A percentile compares a stretch with the other conserved stretches of the same genome.
Evolutionary conservation across 495 filamentous ascomycete genomes (phyloP).

Genomic region (Penicillium lividum): DNA sequence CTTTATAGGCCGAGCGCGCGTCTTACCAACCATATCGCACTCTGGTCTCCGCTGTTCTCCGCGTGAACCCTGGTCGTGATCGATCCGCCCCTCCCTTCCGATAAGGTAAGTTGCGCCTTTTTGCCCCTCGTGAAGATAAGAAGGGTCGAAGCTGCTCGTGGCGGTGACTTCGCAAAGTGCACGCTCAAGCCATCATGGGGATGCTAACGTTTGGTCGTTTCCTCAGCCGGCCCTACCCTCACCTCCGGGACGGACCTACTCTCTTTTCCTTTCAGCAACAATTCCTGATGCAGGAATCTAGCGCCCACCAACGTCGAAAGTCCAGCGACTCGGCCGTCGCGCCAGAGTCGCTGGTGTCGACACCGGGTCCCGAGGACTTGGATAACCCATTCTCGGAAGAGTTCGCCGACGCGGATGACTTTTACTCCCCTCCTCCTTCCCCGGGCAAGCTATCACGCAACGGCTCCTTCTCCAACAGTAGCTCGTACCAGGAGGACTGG

Average conservation of each 20-base stretch:
- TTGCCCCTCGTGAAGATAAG: slow-evolving; percentile 11
- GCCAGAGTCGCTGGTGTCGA: slow-evolving; percentile 31
- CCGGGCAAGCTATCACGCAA: slow-evolving; percentile 61
- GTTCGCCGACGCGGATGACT: slow-evolving; percentile 37
- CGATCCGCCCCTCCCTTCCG: slow-evolving; percentile 6
- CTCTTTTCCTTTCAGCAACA: slow-evolving; percentile 48
- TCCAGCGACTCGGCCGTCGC: slow-evolving; percentile 25
- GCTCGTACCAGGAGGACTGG: slow-evolving; percentile 85
- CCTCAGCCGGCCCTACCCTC: slow-evolving; percentile 43
- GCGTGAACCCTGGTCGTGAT: slow-evolving; percentile 20
- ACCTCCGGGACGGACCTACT: slow-evolving; percentile 42
- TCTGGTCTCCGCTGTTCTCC: slow-evolving; percentile 9
- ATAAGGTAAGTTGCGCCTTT: slow-evolving; percentile 18
- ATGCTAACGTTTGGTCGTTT: slow-evolving; percentile 50
- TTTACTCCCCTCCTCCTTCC: slow-evolving; percentile 36
- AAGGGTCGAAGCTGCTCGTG: slow-evolving; percentile 1
- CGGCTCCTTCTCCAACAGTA: slow-evolving; percentile 73
- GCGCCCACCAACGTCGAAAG: slow-evolving; percentile 26
- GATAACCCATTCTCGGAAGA: slow-evolving; percentile 27
- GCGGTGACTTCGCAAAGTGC: slow-evolving; percentile 1
- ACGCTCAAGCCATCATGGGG: slow-evolving; percentile 28
- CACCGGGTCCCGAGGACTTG: slow-evolving; percentile 15
- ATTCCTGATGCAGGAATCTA: slow-evolving; percentile 42
- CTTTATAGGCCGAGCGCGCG: background rate
- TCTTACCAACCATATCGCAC: slow-evolving; percentile 1